phyloP scores from a whole-genome alignment of 495 filamentous ascomycete genomes.

The Penicillium steckii region DNA sequence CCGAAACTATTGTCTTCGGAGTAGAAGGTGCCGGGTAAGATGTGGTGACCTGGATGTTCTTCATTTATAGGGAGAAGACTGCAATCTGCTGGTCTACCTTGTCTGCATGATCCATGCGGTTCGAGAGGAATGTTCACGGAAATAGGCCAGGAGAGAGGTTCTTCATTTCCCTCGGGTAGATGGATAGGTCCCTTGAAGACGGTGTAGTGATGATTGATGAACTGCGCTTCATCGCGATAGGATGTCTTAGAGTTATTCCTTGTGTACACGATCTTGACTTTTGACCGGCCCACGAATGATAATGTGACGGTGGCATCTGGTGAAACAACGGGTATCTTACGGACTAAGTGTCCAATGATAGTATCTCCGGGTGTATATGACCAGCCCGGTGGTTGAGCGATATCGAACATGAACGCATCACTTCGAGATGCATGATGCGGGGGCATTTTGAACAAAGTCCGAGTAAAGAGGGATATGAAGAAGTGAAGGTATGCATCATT shows the following conservation, averaged over 20 bases:
- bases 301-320: slow-evolving; percentile 12
- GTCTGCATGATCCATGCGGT: background rate
- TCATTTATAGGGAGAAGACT: slow-evolving; percentile 14
- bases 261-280: background rate
- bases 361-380: slow-evolving; percentile 12
- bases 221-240: background rate
- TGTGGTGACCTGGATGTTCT: slow-evolving; percentile 2
- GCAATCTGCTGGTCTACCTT: background rate
- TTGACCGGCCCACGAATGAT: slow-evolving; percentile 3
- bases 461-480: too few relatives aligned
- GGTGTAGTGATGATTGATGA: background rate
- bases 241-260: background rate
- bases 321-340: slow-evolving; percentile 8
- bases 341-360: slow-evolving; percentile 15
- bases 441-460: background rate
- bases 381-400: slow-evolving; percentile 13
- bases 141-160: slow-evolving; percentile 3
- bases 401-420: slow-evolving; percentile 7
- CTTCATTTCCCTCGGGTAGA: background rate
- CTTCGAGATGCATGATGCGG: background rate
- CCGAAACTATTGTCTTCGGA: background rate
- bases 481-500: too few relatives aligned
- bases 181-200: slow-evolving; percentile 6
- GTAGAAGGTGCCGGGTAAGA: slow-evolving; percentile 2
- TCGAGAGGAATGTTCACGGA: background rate